A percentile compares a stretch with the other conserved stretches of the same genome.
These are phyloP conservation scores for Mortierella sp. DNA, from an alignment of 371 early-diverging fungal species.

Conservation along the genomic window DNA sequence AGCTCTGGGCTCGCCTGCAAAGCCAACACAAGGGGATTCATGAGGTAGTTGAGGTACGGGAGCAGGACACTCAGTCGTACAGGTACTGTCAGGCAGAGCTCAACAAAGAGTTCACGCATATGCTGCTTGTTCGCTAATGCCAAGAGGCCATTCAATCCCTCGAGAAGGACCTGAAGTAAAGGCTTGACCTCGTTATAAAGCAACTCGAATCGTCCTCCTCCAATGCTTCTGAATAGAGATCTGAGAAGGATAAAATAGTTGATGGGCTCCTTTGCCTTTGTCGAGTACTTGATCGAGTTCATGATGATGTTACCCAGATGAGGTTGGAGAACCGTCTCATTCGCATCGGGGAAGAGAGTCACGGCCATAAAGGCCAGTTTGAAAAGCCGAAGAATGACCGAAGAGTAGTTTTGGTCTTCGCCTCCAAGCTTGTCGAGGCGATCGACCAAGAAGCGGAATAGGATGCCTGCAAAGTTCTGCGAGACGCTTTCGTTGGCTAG, in stretches of 20 bases:
- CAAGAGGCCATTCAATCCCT: conserved; percentile 87
- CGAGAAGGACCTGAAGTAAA: conserved; percentile 88
- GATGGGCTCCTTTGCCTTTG: conserved; percentile 85
- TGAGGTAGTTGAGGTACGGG: conserved; percentile 93
- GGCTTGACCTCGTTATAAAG: conserved; percentile 93
- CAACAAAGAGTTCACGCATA: conserved; percentile 89
- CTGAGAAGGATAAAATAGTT: conserved; percentile 94
- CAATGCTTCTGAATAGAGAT: conserved; percentile 89
- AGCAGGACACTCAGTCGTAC: conserved; percentile 95
- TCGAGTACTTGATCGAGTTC: conserved; percentile 85
- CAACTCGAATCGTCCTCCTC: conserved; percentile 71
- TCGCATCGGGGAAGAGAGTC: conserved; percentile 90
- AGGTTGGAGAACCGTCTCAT: conserved; percentile 91
- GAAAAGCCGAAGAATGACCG: conserved; percentile 90
- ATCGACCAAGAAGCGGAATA: conserved; percentile 83
- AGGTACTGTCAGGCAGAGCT: conserved; percentile 95
- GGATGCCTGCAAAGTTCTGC: conserved; percentile 81
- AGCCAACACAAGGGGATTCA: conserved; percentile 96
- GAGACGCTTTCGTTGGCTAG: conserved; percentile 83
- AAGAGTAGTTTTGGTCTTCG: conserved; percentile 77
- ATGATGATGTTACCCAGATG: conserved; percentile 91
- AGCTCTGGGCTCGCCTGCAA: conserved; percentile 92
- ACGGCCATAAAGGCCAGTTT: conserved; percentile 95
- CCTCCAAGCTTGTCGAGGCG: conserved; percentile 87
- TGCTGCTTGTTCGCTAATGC: conserved; percentile 83